These are phyloP conservation scores for Coemansia sp. DNA, from an alignment of 192 early-diverging fungal genomes.

Conservation along the genomic window DNA sequence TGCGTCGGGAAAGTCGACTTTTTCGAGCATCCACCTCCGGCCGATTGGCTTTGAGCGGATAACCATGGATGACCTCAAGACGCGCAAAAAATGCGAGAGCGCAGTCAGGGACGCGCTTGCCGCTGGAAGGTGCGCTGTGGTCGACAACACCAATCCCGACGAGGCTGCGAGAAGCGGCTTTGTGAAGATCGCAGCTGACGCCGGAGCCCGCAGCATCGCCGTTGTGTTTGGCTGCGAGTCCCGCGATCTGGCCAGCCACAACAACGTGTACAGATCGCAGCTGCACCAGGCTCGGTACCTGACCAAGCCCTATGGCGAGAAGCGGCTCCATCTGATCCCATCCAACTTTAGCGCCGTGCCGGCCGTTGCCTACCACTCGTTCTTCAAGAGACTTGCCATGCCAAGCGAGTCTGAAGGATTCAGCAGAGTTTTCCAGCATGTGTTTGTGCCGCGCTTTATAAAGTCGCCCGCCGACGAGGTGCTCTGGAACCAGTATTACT, in stretches of 20 bases:
- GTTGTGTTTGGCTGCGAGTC: conserved; percentile 59
- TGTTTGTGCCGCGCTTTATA: conserved; percentile 32
- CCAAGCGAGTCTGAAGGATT: conserved; percentile 31
- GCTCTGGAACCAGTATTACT: conserved; percentile 44
- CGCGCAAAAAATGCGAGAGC: conserved; percentile 69
- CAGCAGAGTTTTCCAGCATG: conserved; percentile 15
- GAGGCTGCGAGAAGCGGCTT: conserved; percentile 59
- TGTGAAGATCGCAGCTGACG: conserved; percentile 58
- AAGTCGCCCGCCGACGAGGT: conserved; percentile 20
- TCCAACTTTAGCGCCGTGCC: conserved; percentile 21
- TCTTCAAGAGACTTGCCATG: conserved; percentile 34
- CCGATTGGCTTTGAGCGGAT: conserved; percentile 66
- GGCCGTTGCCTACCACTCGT: conserved; percentile 41
- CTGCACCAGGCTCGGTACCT: conserved; percentile 35
- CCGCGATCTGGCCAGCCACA: conserved; percentile 74
- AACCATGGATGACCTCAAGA: conserved; percentile 82
- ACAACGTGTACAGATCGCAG: conserved; percentile 69
- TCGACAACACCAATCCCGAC: conserved; percentile 84
- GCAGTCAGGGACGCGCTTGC: conserved; percentile 55
- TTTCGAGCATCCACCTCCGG: conserved; percentile 61
- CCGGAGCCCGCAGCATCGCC: conserved; percentile 17
- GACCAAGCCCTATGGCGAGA: not conserved
- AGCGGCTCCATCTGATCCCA: conserved; percentile 13
- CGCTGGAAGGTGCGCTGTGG: conserved; percentile 60
- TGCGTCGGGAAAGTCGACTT: conserved; percentile 80